Base-by-base conservation (phyloP, 306 rosid genomes). In the Mucuna pruriens region DNA sequence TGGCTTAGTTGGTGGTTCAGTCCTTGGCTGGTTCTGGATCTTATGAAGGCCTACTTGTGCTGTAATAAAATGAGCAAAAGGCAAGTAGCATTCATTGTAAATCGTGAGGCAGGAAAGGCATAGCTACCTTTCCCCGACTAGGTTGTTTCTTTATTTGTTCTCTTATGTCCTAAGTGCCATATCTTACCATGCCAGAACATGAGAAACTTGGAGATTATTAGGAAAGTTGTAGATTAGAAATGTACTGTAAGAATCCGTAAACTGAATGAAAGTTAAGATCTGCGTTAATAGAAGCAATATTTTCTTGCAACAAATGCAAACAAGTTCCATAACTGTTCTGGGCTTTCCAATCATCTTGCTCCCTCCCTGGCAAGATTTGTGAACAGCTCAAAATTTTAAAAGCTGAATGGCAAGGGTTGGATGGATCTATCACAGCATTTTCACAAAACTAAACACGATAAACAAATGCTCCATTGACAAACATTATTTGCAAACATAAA, bases 21-120 rank as follows among this genome's bases (percentile, higher is more conserved):
- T 93, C 29, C 84, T 93, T 33, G 91, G 98, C 63, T 95, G 99
- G 99, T 84, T 93, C 77, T 93, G 98, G 98, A 87, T 89, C 55
- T 76, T 93, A 34, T 93, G 83, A 89, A 44, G 67, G 36, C 16
- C 2, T 13, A 4, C 51, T 55, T 66, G n/a, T 17, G 5, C 12
- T 68, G 54, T 34, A 74, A 75, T 74, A 79, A 80, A 77, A 77
- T 40, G 12, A 71, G 75, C 34, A 31, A 55, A 44, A 79, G 76
- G 40, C 49, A 71, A 71, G 26, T 58, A 79, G 71, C 76, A 83
- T 17, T 54, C 46, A 45, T 31, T 29, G 71, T 73, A 16, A 73
- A 40, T 6, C 19, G 26, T 9, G 0, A 29, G 74, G 55, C 60
- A 25, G 38, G 26, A 81, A 49, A 52, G 20, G 46, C 75, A n/a